Conservation (phyloP, 2,329 filamentous ascomycete genomes). For the Arthrocladium fulminans region DNA sequence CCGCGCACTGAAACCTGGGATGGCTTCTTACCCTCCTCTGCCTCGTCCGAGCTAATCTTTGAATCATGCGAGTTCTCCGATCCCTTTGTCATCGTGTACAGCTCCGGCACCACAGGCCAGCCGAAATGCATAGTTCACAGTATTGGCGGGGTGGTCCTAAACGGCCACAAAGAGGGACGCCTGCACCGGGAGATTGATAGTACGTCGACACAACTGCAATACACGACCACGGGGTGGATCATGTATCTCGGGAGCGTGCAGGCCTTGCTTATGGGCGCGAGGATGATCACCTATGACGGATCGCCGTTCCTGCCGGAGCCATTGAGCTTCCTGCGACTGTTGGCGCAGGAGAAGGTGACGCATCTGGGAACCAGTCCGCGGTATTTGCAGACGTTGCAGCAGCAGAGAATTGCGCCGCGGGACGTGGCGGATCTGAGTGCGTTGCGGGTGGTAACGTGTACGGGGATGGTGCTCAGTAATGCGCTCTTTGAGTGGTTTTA, state of each 20-base stretch:
- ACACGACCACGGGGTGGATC: conserved; percentile 73
- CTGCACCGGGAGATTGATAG: conserved; percentile 43
- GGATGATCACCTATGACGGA: conserved; percentile 69
- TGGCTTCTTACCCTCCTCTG: conserved; percentile 29
- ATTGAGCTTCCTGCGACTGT: conserved; percentile 53
- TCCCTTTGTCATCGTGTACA: conserved; percentile 68
- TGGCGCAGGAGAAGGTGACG: conserved; percentile 57
- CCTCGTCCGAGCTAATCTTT: conserved; percentile 27
- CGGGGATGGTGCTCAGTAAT: conserved; percentile 73
- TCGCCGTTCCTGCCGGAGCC: conserved; percentile 67
- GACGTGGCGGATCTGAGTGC: conserved; percentile 54
- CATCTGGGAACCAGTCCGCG: conserved; percentile 67
- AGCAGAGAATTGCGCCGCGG: conserved; percentile 53
- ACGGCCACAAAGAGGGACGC: conserved; percentile 49
- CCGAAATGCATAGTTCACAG: conserved; percentile 83
- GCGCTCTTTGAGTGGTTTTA: conserved; percentile 74
- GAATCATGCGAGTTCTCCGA: conserved; percentile 55
- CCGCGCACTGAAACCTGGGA: conserved; percentile 36
- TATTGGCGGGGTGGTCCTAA: conserved; percentile 31
- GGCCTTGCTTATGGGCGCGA: conserved; percentile 51
- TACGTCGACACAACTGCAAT: conserved; percentile 45
- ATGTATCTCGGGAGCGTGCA: conserved; percentile 61
- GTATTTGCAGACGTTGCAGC: conserved; percentile 66
- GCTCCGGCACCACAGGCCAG: conserved; percentile 70
- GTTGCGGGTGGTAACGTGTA: conserved; percentile 57